Evolutionary conservation across 139 green algal species (phyloP).

Genomic region (Yamagishiella unicocca): DNA sequence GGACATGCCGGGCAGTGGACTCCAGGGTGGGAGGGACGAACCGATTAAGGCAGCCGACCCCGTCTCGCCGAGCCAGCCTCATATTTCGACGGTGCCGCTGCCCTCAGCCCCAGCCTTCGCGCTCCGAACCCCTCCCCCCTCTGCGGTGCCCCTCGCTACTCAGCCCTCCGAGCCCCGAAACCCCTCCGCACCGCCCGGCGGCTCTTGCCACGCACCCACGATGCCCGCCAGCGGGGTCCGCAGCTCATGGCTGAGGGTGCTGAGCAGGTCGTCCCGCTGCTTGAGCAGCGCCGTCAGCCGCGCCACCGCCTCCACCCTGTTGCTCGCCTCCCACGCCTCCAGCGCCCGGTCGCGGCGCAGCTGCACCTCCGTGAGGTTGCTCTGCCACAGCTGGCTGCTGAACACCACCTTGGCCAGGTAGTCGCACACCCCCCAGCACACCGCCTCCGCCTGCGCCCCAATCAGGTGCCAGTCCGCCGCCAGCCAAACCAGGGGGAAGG

Average conservation of each 20-base stretch:
- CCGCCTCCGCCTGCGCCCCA: constrained; percentile 33
- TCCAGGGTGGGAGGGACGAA: background rate
- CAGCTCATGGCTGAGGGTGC: constrained; percentile 72
- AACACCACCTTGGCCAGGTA: constrained; percentile 70
- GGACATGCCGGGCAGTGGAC: background rate
- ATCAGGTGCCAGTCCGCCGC: constrained; percentile 41
- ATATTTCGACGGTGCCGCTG: no score
- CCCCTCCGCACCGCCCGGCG: background rate
- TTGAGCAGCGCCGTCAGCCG: constrained; percentile 56
- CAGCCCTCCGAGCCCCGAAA: background rate
- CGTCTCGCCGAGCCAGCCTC: no score
- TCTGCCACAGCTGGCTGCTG: constrained; percentile 70
- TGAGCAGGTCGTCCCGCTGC: constrained; percentile 60
- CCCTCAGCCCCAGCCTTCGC: no score
- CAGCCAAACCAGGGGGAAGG: constrained; percentile 64
- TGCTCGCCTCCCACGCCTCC: constrained; percentile 55
- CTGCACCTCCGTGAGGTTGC: constrained; percentile 58
- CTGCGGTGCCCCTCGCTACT: background rate
- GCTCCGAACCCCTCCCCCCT: no score
- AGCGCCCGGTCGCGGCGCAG: constrained; percentile 35
- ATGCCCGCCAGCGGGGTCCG: constrained; percentile 73
- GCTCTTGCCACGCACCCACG: constrained; percentile 54
- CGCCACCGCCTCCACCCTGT: constrained; percentile 55
- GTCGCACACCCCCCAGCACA: constrained; percentile 63
- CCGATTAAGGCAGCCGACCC: background rate